phyloP scores from a whole-genome alignment of 2,329 filamentous ascomycete genomes.

The Tolypocladium tundrense region DNA sequence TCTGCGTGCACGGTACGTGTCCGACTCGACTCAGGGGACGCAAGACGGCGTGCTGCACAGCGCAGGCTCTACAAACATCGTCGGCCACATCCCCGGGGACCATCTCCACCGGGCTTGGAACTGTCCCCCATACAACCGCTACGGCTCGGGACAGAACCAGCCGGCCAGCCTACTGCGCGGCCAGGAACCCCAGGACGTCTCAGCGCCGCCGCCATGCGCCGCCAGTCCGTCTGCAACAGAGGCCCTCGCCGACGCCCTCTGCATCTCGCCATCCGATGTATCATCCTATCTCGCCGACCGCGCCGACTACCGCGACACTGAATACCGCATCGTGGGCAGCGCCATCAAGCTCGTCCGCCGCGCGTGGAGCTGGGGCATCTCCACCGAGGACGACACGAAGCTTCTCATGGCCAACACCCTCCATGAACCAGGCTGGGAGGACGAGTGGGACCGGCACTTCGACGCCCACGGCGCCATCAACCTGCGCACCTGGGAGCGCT shows the following conservation, averaged over 20 bases:
- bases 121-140: neutral
- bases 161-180: neutral
- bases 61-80: neutral
- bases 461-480: slow-evolving; percentile 8
- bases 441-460: slow-evolving; percentile 14
- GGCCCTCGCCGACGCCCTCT: slow-evolving; percentile 3
- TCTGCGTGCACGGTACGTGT: neutral
- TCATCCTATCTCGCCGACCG: slow-evolving; percentile 4
- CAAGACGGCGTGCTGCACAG: neutral
- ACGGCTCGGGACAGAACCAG: neutral
- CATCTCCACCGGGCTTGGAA: neutral
- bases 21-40: neutral
- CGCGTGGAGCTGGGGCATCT: slow-evolving; percentile 8
- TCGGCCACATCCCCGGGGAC: neutral
- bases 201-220: neutral
- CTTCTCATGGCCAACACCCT: slow-evolving; percentile 11
- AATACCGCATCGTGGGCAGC: slow-evolving; percentile 9
- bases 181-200: neutral
- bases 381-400: slow-evolving; percentile 7
- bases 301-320: neutral
- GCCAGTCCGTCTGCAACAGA: neutral
- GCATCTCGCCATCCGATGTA: slow-evolving; percentile 5
- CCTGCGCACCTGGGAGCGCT: slow-evolving; percentile 13
- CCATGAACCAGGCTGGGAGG: slow-evolving; percentile 9
- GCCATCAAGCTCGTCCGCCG: slow-evolving; percentile 7